Evolutionary conservation across 2,329 filamentous ascomycete genomes (phyloP).

Genomic region (Pseudogymnoascus pannorum): DNA sequence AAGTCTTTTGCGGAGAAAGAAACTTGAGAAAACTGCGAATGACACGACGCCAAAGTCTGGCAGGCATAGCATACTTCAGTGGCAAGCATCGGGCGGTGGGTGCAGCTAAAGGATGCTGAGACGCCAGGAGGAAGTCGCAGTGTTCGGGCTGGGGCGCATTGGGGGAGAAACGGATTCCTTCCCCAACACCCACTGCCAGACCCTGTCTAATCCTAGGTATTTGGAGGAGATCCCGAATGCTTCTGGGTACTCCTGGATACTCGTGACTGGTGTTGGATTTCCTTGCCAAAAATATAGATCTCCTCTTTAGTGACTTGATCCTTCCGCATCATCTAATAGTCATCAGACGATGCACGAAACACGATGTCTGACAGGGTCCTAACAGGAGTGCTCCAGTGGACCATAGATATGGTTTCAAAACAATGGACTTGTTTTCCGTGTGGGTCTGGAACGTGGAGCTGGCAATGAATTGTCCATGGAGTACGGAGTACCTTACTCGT

Average conservation of each 20-base stretch:
- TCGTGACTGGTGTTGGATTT: too few relatives aligned
- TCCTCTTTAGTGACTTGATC: not conserved
- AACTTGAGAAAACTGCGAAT: constrained; percentile 82
- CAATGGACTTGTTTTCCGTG: too few relatives aligned
- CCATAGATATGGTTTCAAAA: not conserved
- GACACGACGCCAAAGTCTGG: constrained; percentile 87
- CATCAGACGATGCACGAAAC: not conserved
- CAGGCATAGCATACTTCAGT: constrained; percentile 82
- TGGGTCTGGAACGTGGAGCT: too few relatives aligned
- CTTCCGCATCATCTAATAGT: not conserved
- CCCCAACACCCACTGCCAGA: not conserved
- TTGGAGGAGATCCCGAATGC: too few relatives aligned
- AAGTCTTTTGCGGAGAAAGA: constrained; percentile 62
- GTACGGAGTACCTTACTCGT: not conserved
- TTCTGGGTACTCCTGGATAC: not conserved
- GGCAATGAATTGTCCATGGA: too few relatives aligned
- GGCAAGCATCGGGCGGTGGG: constrained; percentile 60
- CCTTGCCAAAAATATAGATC: too few relatives aligned
- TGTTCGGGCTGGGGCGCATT: constrained; percentile 46
- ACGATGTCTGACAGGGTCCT: not conserved
- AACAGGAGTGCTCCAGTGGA: not conserved
- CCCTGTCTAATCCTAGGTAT: not conserved
- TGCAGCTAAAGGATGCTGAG: constrained; percentile 74
- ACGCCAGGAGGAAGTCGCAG: constrained; percentile 79
- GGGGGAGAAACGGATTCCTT: not conserved